Evolutionary conservation across 257 asterid species (phyloP).

Genomic region (Knoxia roxburghii): DNA sequence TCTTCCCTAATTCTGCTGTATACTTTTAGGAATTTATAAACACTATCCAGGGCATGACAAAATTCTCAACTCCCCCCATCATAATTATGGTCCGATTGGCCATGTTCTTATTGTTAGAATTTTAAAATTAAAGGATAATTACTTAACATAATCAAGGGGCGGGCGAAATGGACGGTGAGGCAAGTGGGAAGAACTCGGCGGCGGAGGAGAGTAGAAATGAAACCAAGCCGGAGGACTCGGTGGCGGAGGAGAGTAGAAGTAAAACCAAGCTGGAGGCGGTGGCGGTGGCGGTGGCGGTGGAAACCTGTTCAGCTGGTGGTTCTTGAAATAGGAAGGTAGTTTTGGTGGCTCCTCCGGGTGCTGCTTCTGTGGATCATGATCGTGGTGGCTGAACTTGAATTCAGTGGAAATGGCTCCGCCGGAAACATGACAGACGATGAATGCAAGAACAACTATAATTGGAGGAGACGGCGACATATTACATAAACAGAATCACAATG

Average conservation of each 20-base stretch:
- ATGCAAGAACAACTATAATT: background rate
- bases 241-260: constrained; percentile 32
- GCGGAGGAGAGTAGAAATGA: constrained; percentile 36
- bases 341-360: background rate
- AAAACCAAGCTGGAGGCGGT: constrained; percentile 16
- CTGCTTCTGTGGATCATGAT: constrained; percentile 5
- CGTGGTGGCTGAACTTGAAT: background rate
- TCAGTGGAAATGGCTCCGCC: background rate
- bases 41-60: too few species aligned
- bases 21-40: too few species aligned
- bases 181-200: constrained; percentile 22
- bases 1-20: too few species aligned
- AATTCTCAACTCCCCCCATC: background rate
- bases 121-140: background rate
- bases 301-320: background rate
- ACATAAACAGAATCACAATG: too few species aligned
- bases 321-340: constrained; percentile 4
- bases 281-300: constrained; percentile 17
- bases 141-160: background rate
- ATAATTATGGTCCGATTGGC: background rate
- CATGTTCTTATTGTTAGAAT: background rate
- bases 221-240: constrained; percentile 31
- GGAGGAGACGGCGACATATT: too few species aligned
- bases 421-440: constrained; percentile 3
- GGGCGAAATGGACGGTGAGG: constrained; percentile 12